Evolutionary conservation across 441 rosid genomes (phyloP).

Genomic region (Brassica balearica): DNA sequence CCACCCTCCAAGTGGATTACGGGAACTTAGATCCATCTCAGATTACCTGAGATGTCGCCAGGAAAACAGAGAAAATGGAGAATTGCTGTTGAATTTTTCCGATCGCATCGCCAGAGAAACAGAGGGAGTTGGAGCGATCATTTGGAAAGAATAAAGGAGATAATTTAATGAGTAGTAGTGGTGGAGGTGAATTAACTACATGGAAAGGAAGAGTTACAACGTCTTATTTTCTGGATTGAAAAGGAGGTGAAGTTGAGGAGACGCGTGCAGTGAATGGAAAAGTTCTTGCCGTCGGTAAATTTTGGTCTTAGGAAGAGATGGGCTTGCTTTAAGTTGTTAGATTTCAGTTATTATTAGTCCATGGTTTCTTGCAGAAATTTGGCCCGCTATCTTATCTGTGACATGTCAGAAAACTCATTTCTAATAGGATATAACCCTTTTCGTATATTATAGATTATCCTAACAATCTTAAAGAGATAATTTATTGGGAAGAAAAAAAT

Average conservation of each 20-base stretch:
- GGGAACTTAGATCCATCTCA: not conserved
- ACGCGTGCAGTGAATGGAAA: not conserved
- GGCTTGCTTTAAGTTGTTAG: not conserved
- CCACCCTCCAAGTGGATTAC: not conserved
- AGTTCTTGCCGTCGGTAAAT: not conserved
- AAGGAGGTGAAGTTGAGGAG: not conserved
- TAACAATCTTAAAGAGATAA: too few species aligned
- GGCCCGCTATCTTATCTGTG: not conserved
- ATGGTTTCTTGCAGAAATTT: not conserved
- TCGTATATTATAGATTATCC: too few species aligned
- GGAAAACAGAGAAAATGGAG: not conserved
- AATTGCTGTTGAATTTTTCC: not conserved
- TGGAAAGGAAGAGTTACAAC: not conserved
- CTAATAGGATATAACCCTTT: too few species aligned
- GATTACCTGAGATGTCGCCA: not conserved
- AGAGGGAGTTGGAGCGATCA: not conserved
- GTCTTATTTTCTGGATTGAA: not conserved
- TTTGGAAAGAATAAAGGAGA: not conserved
- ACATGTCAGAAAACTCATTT: not conserved
- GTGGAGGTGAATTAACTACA: too few species aligned
- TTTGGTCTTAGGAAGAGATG: not conserved
- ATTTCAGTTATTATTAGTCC: not conserved
- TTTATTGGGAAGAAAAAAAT: too few species aligned
- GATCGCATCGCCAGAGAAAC: not conserved
- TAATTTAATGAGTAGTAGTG: too few species aligned